Base-by-base conservation (phyloP, 805 yeast species). In the Pichia paraexigua region DNA sequence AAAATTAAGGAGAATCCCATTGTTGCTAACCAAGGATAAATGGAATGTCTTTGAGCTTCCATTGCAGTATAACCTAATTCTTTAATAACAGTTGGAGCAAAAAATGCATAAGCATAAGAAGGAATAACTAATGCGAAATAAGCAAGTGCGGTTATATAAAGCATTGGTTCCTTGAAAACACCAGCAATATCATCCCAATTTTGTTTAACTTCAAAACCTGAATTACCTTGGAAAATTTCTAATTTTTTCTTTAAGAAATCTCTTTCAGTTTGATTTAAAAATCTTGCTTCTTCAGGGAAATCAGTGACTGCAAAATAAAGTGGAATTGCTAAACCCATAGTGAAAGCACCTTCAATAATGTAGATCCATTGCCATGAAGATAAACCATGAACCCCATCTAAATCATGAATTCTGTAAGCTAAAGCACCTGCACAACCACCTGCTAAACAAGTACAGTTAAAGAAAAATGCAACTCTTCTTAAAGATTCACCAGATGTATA, bases 11-110 rank as follows among this genome's bases (percentile, higher is more conserved):
- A 77, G 28, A 76, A 69, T 11, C 84, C 89, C 62, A 88, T 85
- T 0, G 95, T 86, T 28, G 75, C 70, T 46, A 87, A 72, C 91
- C 95, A 88, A 18, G 95, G 95, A 58, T 88, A 89, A 47, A 89
- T 87, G 0, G 95, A 85, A 69, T 83, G 83, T 52, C 83, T 77
- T 66, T 88, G 88, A 13, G 95, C 92, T 51, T 77, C 72, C 59
- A 81, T 84, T 7, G 87, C 82, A 1, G 88, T 75, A 71, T 83
- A 75, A 22, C 85, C 84, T 70, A 84, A 72, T 41, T 76, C 66
- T 47, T 70, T 71, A 62, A 84, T 81, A 61, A 84, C 82, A 39
- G 84, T 72, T 43, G 87, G 81, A 24, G 89, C 82, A 63, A 84
- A 84, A 66, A 79, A 83, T 15, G 90, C 90, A 61, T 83, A 83